These are phyloP conservation scores for Chlorella vulgaris DNA, from an alignment of 139 green algal genomes.

Conservation along the genomic window DNA sequence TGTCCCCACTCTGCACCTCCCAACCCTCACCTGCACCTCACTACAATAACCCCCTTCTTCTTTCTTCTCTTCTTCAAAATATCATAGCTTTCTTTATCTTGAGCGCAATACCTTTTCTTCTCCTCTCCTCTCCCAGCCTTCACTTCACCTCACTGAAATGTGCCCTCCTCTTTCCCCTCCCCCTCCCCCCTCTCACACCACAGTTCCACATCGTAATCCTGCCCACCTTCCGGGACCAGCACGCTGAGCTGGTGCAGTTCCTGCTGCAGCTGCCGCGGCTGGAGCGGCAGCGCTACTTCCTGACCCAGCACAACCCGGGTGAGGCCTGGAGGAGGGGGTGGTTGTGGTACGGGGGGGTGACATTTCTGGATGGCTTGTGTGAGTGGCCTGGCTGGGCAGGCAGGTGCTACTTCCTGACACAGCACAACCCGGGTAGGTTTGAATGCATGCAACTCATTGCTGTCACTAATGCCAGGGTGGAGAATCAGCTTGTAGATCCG, in stretches of 20 bases:
- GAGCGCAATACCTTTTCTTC: too few species aligned
- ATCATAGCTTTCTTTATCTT: too few species aligned
- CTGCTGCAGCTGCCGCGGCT: conserved; percentile 26
- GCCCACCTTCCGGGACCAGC: conserved; percentile 27
- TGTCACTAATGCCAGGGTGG: neutral
- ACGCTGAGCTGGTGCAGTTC: conserved; percentile 30
- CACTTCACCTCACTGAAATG: too few species aligned
- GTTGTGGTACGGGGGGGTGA: too few species aligned
- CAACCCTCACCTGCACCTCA: too few species aligned
- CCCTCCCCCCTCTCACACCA: neutral
- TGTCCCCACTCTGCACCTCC: too few species aligned
- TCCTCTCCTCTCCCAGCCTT: too few species aligned
- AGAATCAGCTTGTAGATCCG: too few species aligned
- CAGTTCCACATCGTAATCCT: conserved; percentile 34
- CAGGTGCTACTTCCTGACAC: conserved; percentile 28
- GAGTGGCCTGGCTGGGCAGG: neutral
- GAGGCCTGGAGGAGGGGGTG: neutral
- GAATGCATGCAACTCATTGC: too few species aligned
- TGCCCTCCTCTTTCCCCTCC: neutral
- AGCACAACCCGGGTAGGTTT: conserved; percentile 26
- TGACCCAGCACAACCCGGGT: conserved; percentile 30
- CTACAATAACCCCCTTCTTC: too few species aligned
- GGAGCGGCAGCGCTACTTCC: conserved; percentile 13
- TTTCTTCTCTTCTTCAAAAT: too few species aligned
- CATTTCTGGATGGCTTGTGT: too few species aligned